Evolutionary conservation across 2,329 filamentous ascomycete genomes (phyloP), one percentile per base, ranked within the genome.

Genomic region (Beauveria sp.): DNA sequence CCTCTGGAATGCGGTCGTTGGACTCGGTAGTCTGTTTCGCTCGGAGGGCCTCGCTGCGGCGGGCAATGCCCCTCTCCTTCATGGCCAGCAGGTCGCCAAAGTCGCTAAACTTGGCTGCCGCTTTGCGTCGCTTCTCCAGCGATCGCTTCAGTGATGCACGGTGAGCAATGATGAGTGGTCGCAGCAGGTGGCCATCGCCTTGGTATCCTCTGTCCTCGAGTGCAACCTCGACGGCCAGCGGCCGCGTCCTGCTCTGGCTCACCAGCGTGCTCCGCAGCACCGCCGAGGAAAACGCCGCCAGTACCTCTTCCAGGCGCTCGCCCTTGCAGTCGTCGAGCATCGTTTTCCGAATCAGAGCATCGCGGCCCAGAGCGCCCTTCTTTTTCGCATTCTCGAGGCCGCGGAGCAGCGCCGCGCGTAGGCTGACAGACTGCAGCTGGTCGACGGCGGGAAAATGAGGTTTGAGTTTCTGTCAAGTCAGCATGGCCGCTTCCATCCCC

Each of bases 321-420:
- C 93, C 93, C 66, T 89, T 93, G 76, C 95, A 99, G 68, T 99
- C 93, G 71, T 99, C 95, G 57, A 99, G 79, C 90, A 97, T 96
- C 0, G 91, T 96, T 77, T 96, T 97, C 57, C 95, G 86, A 38
- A 98, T 76, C 1, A 96, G 83, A 0, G 84, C 83, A 69, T 96
- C 92, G 55, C 90, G 82, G 3, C 91, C 90, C 9, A 98, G 79
- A 0, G 88, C 79, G 34, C 92, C 93, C 75, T 86, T 90, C 77
- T 96, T 96, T 78, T 98, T 98, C 63, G 91, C 79, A 57, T 91
- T 87, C 65, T 93, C 90, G 59, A 99, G 84, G 66, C 83, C 86
- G 73, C 91, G 85, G 68, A 93, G 89, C 9, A 97, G 80, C 9
- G 90, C 91, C 38, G 90, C 86, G 56, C 95, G 90, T 7, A 99